These are phyloP conservation scores for Agaricales sp. DNA, from an alignment of 1,284 basidiomycete genomes.

Conservation along the genomic window DNA sequence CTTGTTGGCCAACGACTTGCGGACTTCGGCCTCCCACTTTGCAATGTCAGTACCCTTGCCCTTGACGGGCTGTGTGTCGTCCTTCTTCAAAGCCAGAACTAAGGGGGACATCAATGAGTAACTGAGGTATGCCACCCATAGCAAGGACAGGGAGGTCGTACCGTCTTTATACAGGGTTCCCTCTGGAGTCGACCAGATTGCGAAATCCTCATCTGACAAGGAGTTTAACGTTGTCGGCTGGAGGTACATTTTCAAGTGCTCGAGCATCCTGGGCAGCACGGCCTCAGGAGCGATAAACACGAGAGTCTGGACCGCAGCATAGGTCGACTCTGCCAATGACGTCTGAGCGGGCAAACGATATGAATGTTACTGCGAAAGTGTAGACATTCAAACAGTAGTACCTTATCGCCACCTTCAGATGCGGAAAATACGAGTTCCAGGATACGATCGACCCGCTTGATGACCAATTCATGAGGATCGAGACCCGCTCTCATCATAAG, in stretches of 20 bases:
- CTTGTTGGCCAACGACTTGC: slow-evolving; percentile 75
- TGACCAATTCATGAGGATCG: slow-evolving; percentile 60
- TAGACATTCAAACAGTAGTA: slow-evolving; percentile 14
- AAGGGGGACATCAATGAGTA: slow-evolving; percentile 7
- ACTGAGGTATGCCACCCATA: neutral
- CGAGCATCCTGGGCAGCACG: slow-evolving; percentile 61
- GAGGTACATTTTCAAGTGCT: slow-evolving; percentile 57
- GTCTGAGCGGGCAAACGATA: neutral
- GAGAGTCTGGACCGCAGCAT: slow-evolving; percentile 67
- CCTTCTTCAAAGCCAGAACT: slow-evolving; percentile 61
- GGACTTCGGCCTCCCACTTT: slow-evolving; percentile 90
- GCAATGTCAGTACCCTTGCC: slow-evolving; percentile 82
- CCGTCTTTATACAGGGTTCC: slow-evolving; percentile 76
- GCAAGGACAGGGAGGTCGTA: slow-evolving; percentile 22
- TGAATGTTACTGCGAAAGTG: neutral
- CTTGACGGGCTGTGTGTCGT: slow-evolving; percentile 37
- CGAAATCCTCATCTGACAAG: slow-evolving; percentile 65
- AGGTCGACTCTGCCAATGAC: slow-evolving; percentile 51
- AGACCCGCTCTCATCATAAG: slow-evolving; percentile 57
- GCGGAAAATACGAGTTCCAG: slow-evolving; percentile 39
- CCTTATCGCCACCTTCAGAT: slow-evolving; percentile 32
- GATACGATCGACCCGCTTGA: slow-evolving; percentile 36
- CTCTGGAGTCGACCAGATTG: slow-evolving; percentile 78
- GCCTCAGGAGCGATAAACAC: slow-evolving; percentile 67
- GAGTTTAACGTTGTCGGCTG: slow-evolving; percentile 44